Evolutionary conservation across 768 basidiomycete genomes (phyloP).

Genomic region (Daedaleopsis nitida): DNA sequence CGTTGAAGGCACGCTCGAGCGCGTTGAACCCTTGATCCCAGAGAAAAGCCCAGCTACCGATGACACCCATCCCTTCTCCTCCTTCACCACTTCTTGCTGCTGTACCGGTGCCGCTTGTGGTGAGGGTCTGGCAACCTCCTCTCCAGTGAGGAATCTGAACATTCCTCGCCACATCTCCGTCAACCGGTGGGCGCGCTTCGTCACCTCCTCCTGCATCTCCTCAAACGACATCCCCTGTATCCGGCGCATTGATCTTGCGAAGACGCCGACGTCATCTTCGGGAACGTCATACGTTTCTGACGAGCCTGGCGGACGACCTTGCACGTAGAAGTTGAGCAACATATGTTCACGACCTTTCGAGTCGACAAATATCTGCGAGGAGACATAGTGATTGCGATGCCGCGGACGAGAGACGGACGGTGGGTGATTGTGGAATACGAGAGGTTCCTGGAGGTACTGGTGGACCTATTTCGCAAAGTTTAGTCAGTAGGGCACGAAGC

Average conservation of each 20-base stretch:
- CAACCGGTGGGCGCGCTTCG: slow-evolving; percentile 40
- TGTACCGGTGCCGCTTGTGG: slow-evolving; percentile 30
- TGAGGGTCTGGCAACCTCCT: slow-evolving; percentile 43
- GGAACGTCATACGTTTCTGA: slow-evolving; percentile 5
- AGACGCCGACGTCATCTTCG: slow-evolving; percentile 39
- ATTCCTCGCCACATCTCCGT: slow-evolving; percentile 54
- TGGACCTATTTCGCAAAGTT: slow-evolving; percentile 48
- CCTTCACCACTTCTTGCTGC: slow-evolving; percentile 37
- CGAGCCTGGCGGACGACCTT: slow-evolving; percentile 54
- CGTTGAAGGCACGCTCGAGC: slow-evolving; percentile 31
- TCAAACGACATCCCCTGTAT: slow-evolving; percentile 56
- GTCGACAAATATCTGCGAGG: slow-evolving; percentile 76
- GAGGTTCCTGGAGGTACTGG: slow-evolving; percentile 65
- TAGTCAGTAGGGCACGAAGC: background rate
- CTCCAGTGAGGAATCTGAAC: slow-evolving; percentile 76
- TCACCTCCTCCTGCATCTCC: slow-evolving; percentile 50
- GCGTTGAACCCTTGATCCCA: slow-evolving; percentile 51
- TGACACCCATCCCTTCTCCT: slow-evolving; percentile 43
- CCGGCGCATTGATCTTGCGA: slow-evolving; percentile 50
- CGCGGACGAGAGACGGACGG: slow-evolving; percentile 75
- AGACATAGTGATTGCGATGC: slow-evolving; percentile 81
- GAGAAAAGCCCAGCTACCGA: slow-evolving; percentile 70
- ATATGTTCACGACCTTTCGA: slow-evolving; percentile 78
- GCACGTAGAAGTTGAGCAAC: slow-evolving; percentile 81
- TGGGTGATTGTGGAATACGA: slow-evolving; percentile 81